Evolutionary conservation across 179 eudicot genomes (phyloP).

Genomic region (Pouteria campechiana): DNA sequence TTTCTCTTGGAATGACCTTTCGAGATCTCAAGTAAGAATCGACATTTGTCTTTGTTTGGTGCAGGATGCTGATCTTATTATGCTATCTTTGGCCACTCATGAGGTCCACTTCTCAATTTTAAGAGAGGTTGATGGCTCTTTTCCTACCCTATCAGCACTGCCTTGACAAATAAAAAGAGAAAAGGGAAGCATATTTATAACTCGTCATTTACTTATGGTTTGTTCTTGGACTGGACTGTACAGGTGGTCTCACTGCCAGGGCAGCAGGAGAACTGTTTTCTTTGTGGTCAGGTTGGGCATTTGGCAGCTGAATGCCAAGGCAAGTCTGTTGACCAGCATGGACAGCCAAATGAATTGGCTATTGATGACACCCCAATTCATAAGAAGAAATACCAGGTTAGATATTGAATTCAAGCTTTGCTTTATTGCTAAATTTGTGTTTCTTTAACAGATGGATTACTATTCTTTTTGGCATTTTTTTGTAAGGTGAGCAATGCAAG

Average conservation of each 20-base stretch:
- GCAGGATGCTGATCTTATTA: slow-evolving; percentile 99
- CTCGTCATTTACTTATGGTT: background rate
- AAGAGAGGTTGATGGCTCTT: slow-evolving; percentile 70
- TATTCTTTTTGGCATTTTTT: background rate
- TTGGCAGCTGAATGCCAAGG: slow-evolving; percentile 87
- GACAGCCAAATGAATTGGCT: slow-evolving; percentile 27
- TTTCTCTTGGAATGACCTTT: slow-evolving; percentile 3
- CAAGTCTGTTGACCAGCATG: slow-evolving; percentile 21
- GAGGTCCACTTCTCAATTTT: slow-evolving; percentile 94
- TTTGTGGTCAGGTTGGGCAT: slow-evolving; percentile 91
- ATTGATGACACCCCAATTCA: slow-evolving; percentile 61
- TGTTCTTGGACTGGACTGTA: background rate
- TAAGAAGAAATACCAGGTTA: slow-evolving; percentile 97
- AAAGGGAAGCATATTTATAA: background rate
- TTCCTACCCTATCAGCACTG: background rate
- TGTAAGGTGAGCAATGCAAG: slow-evolving; percentile 7
- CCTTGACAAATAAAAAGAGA: too few species aligned
- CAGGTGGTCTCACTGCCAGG: slow-evolving; percentile 80
- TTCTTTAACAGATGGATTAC: slow-evolving; percentile 1
- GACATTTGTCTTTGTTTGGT: slow-evolving; percentile 2
- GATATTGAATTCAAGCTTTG: slow-evolving; percentile 3
- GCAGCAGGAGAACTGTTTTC: slow-evolving; percentile 85
- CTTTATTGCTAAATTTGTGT: background rate
- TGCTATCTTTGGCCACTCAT: slow-evolving; percentile 90
- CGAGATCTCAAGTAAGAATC: background rate